Percentiles rank a stretch among this genome's conserved stretches.
Evolutionary conservation across 345 rosid species (phyloP).

Genomic region (Erodium maritimum): DNA sequence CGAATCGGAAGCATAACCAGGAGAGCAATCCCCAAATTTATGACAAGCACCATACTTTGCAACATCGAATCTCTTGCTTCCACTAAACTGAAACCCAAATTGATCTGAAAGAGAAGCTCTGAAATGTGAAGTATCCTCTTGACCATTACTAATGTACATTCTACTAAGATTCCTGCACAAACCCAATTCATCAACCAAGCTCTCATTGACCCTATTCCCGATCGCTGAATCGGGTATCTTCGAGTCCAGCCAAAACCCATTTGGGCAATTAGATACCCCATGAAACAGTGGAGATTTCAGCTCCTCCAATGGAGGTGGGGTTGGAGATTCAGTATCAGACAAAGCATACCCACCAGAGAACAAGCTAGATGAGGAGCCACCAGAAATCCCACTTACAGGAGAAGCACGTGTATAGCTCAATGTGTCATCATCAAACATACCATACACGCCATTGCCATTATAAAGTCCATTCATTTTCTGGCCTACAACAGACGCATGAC

Average conservation of each 20-base stretch:
- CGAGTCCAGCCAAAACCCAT: constrained; percentile 5
- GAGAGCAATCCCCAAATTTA: too few species aligned
- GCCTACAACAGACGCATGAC: constrained; percentile 3
- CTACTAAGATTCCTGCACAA: constrained; percentile 12
- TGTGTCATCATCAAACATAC: constrained; percentile 9
- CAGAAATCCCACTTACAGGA: constrained; percentile 27
- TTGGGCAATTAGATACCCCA: constrained; percentile 1
- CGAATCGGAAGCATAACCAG: too few species aligned
- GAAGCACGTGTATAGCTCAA: constrained; percentile 12
- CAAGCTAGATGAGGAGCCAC: constrained; percentile 23
- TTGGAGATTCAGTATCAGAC: constrained; percentile 12
- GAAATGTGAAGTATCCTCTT: constrained; percentile 7
- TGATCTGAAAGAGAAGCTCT: neutral
- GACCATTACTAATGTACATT: constrained; percentile 10
- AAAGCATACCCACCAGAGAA: constrained; percentile 27
- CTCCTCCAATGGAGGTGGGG: constrained; percentile 11
- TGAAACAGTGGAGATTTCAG: constrained; percentile 15
- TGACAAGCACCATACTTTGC: too few species aligned
- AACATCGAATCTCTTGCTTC: too few species aligned
- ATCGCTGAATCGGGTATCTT: constrained; percentile 7
- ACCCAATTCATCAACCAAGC: constrained; percentile 16
- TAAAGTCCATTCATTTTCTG: constrained; percentile 4
- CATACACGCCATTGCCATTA: constrained; percentile 7
- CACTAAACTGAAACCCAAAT: too few species aligned
- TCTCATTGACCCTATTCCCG: constrained; percentile 4